Evolutionary conservation across 345 rosid species (phyloP).

Genomic region (Isatis tinctoria): DNA sequence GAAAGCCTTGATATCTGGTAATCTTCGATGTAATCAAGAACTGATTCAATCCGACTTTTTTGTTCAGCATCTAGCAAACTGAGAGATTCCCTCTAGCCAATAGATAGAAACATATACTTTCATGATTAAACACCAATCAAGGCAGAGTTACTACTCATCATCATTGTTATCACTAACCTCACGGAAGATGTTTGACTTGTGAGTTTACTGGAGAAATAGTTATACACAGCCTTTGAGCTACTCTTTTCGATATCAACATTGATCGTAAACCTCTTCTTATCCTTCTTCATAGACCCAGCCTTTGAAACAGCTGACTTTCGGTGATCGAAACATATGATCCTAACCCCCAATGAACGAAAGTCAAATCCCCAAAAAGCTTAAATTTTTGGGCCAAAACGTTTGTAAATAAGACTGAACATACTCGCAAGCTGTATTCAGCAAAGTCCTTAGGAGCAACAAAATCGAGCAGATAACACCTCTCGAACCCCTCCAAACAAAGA

Average conservation of each 20-base stretch:
- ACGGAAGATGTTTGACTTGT: constrained; percentile 13
- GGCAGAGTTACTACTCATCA: background rate
- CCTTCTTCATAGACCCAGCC: constrained; percentile 24
- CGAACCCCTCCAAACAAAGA: constrained; percentile 45
- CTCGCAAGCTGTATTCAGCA: constrained; percentile 48
- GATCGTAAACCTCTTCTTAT: constrained; percentile 34
- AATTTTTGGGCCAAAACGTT: background rate
- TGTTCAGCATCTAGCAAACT: constrained; percentile 44
- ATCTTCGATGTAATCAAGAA: constrained; percentile 68
- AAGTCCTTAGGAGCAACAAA: constrained; percentile 59
- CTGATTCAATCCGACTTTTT: constrained; percentile 39
- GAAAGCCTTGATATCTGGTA: constrained; percentile 58
- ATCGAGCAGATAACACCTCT: constrained; percentile 70
- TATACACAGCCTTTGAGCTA: constrained; percentile 62
- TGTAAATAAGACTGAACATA: constrained; percentile 30
- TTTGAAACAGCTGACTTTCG: constrained; percentile 45
- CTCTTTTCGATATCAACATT: constrained; percentile 57
- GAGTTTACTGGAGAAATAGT: constrained; percentile 56
- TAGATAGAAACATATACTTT: background rate
- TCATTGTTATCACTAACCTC: constrained; percentile 41
- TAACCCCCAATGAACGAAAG: constrained; percentile 13
- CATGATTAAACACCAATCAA: background rate
- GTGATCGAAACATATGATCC: constrained; percentile 83
- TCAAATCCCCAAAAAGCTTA: background rate
- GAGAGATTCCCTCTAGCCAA: constrained; percentile 35